Evolutionary conservation across 2,329 filamentous ascomycete species (phyloP).

Genomic region (Diplodia corticola): DNA sequence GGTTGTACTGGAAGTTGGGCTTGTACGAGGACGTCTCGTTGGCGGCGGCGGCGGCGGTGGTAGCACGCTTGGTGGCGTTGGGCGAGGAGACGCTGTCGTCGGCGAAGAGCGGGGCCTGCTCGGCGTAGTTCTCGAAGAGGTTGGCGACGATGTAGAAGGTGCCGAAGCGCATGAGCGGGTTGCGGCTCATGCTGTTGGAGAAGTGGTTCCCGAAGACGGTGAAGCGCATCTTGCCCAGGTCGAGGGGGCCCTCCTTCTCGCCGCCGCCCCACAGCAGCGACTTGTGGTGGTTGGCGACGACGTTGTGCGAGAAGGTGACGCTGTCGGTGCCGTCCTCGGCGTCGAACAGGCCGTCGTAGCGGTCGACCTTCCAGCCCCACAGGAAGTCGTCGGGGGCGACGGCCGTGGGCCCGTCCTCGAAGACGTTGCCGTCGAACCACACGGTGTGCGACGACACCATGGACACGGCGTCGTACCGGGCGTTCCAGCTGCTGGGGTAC

Average conservation of each 20-base stretch:
- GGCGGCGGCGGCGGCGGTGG: too few species aligned
- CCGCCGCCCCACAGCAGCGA: conserved; percentile 17
- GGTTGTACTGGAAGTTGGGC: conserved; percentile 14
- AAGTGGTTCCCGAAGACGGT: conserved; percentile 20
- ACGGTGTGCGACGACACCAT: conserved; percentile 10
- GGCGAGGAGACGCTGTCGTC: background rate
- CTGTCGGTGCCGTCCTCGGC: conserved; percentile 19
- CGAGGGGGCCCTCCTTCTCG: conserved; percentile 9
- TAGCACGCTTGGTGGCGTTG: background rate
- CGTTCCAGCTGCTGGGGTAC: conserved; percentile 9
- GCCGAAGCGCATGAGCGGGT: conserved; percentile 21
- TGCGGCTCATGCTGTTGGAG: conserved; percentile 6
- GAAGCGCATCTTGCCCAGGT: conserved; percentile 16
- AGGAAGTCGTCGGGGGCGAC: conserved; percentile 9
- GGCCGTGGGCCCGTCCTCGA: conserved; percentile 11
- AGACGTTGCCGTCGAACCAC: conserved; percentile 20
- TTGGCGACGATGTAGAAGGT: conserved; percentile 18
- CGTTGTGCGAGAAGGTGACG: conserved; percentile 20
- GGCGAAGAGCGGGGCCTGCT: background rate
- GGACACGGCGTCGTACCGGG: conserved; percentile 13
- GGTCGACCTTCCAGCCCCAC: conserved; percentile 15
- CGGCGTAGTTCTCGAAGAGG: conserved; percentile 14
- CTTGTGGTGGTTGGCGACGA: conserved; percentile 20
- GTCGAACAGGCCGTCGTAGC: conserved; percentile 18
- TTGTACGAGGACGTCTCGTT: background rate